A percentile compares a stretch with the other conserved stretches of the same genome.
These are phyloP conservation scores for Lecanicillium sp. DNA, from an alignment of 2,329 filamentous ascomycete species.

Conservation along the genomic window DNA sequence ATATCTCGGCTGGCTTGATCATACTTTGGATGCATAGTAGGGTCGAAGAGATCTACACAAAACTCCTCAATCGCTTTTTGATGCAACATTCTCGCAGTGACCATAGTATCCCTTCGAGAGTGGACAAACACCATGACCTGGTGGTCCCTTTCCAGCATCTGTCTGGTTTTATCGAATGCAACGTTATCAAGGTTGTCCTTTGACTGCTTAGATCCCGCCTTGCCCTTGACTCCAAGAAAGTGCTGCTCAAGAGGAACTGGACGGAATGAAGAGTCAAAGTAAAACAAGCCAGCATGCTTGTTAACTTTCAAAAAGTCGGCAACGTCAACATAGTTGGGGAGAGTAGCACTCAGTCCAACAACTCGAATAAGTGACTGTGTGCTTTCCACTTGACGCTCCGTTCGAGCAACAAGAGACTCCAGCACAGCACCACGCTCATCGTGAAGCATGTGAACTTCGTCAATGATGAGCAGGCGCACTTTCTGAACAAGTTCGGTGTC, in stretches of 20 bases:
- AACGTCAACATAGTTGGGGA: slow-evolving; percentile 95
- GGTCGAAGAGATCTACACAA: slow-evolving; percentile 76
- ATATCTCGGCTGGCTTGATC: slow-evolving; percentile 74
- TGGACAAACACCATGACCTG: slow-evolving; percentile 99
- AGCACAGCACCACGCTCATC: slow-evolving; percentile 94
- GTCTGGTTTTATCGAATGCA: slow-evolving; percentile 87
- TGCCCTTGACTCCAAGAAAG: slow-evolving; percentile 93
- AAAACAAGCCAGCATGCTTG: slow-evolving; percentile 84
- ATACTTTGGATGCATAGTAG: slow-evolving; percentile 68
- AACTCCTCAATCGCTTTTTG: slow-evolving; percentile 79
- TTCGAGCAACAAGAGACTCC: slow-evolving; percentile 90
- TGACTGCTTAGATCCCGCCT: slow-evolving; percentile 69
- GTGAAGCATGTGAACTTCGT: slow-evolving; percentile 99
- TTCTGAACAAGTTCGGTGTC: slow-evolving; percentile 98
- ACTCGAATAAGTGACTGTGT: slow-evolving; percentile 96
- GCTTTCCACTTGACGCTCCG: slow-evolving; percentile 92
- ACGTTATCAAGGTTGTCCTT: slow-evolving; percentile 83
- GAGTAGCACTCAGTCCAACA: slow-evolving; percentile 85
- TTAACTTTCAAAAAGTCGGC: slow-evolving; percentile 97
- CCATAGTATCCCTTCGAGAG: slow-evolving; percentile 86
- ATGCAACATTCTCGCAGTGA: slow-evolving; percentile 76
- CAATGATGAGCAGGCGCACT: slow-evolving; percentile 89
- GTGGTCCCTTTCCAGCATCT: slow-evolving; percentile 87
- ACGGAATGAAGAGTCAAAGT: slow-evolving; percentile 92
- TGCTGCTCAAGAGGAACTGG: slow-evolving; percentile 95